phyloP scores from a whole-genome alignment of 306 rosid species.

The Sechiopsis laciniata region DNA sequence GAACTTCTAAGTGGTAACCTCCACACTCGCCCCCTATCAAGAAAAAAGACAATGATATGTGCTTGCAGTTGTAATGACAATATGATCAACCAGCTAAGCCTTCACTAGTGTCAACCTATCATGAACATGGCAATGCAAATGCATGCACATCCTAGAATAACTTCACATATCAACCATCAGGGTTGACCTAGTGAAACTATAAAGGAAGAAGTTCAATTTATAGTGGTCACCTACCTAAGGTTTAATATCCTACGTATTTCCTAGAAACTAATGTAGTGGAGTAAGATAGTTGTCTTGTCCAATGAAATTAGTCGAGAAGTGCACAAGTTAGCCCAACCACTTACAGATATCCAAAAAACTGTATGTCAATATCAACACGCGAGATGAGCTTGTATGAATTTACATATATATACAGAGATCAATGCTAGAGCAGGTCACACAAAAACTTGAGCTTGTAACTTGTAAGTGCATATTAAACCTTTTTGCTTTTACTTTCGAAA shows the following conservation, averaged over 20 bases:
- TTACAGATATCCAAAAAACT: no score
- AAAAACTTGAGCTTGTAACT: neutral
- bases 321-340: no score
- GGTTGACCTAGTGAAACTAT: no score
- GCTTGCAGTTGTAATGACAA: neutral
- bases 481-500: neutral
- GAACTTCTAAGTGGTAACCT: neutral
- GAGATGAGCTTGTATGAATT: neutral
- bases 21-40: no score
- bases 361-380: neutral
- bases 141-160: slow-evolving; percentile 10
- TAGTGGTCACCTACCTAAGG: no score
- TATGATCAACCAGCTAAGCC: neutral
- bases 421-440: neutral
- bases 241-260: no score
- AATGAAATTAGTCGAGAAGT: no score
- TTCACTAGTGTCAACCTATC: neutral
- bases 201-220: no score
- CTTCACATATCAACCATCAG: no score
- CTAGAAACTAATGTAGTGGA: no score
- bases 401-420: neutral
- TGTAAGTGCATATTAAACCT: neutral
- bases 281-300: no score
- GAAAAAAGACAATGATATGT: neutral
- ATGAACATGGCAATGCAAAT: neutral